phyloP scores from a whole-genome alignment of 2,329 filamentous ascomycete species.

The Ceratocystis variospora region DNA sequence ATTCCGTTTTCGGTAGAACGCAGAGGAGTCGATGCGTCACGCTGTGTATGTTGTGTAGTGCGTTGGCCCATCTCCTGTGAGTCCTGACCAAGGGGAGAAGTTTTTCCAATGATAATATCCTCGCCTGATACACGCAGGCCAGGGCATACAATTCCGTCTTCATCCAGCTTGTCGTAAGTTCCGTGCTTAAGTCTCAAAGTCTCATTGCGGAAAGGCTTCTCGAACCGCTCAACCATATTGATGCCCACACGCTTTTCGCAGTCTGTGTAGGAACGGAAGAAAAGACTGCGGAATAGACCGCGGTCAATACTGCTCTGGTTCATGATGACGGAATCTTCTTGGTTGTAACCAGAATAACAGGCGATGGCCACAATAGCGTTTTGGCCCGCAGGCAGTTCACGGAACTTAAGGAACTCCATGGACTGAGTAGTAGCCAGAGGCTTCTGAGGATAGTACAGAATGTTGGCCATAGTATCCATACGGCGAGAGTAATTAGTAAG shows the following conservation, averaged over 20 bases:
- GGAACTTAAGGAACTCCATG: constrained; percentile 98
- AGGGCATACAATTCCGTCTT: constrained; percentile 87
- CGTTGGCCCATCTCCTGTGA: constrained; percentile 87
- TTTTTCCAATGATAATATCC: constrained; percentile 98
- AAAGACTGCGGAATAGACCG: constrained; percentile 90
- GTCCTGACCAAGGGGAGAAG: constrained; percentile 83
- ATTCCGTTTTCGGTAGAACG: constrained; percentile 95
- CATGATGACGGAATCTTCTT: constrained; percentile 99
- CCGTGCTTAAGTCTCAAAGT: constrained; percentile 88
- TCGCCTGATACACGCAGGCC: constrained; percentile 92
- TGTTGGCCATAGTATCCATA: constrained; percentile 99
- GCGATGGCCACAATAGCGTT: constrained; percentile 97
- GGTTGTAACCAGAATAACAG: constrained; percentile 97
- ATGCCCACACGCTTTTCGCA: constrained; percentile 93
- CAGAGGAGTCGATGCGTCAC: constrained; percentile 88
- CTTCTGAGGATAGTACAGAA: constrained; percentile 97
- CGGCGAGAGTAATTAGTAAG: constrained; percentile 91
- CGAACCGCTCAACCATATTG: constrained; percentile 83
- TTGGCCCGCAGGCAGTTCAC: constrained; percentile 89
- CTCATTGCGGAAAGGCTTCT: constrained; percentile 80
- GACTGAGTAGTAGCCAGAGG: constrained; percentile 88
- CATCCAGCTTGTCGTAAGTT: constrained; percentile 93
- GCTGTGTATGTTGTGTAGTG: constrained; percentile 78
- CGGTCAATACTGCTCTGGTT: constrained; percentile 98
- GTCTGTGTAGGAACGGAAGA: constrained; percentile 95